Evolutionary conservation across 139 green algal genomes (phyloP).

Genomic region (Deuterostichococcus epilithicus): DNA sequence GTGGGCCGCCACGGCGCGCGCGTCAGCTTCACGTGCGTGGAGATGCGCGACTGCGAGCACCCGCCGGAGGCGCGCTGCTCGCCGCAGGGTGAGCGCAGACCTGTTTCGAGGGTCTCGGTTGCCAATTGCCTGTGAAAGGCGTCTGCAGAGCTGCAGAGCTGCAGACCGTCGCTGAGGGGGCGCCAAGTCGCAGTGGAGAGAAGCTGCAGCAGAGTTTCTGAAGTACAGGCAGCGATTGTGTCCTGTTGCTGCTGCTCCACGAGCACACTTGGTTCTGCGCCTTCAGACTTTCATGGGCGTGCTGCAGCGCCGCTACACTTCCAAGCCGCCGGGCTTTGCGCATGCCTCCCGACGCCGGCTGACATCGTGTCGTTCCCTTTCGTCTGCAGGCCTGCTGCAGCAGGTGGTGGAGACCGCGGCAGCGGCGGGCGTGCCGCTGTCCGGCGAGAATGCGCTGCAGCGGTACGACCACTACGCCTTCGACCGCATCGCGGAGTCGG

Average conservation of each 20-base stretch:
- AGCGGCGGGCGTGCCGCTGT: conserved; percentile 68
- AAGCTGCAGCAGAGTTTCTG: too few relatives aligned
- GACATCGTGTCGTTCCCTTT: conserved; percentile 18
- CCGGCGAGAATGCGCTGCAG: conserved; percentile 95
- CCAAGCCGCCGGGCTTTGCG: too few relatives aligned
- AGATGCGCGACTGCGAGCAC: conserved; percentile 99
- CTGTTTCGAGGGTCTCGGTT: neutral
- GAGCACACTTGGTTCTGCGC: too few relatives aligned
- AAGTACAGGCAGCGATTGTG: neutral
- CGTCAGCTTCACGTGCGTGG: conserved; percentile 96
- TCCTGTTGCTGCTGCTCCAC: neutral
- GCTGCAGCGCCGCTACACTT: conserved; percentile 4
- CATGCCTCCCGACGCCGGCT: too few relatives aligned
- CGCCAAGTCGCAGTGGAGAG: too few relatives aligned
- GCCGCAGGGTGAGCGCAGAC: conserved; percentile 56
- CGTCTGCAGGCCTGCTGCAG: conserved; percentile 45
- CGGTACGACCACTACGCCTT: conserved; percentile 92
- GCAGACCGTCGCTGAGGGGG: too few relatives aligned
- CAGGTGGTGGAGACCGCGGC: conserved; percentile 72
- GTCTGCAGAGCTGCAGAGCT: neutral
- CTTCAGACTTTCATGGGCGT: too few relatives aligned
- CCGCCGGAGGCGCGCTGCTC: conserved; percentile 82
- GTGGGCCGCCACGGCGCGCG: conserved; percentile 57
- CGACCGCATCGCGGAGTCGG: conserved; percentile 84
- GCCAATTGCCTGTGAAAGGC: neutral